Evolutionary conservation across 1,139 yeast species (phyloP).

Genomic region (Yamadazyma jaroonii): DNA sequence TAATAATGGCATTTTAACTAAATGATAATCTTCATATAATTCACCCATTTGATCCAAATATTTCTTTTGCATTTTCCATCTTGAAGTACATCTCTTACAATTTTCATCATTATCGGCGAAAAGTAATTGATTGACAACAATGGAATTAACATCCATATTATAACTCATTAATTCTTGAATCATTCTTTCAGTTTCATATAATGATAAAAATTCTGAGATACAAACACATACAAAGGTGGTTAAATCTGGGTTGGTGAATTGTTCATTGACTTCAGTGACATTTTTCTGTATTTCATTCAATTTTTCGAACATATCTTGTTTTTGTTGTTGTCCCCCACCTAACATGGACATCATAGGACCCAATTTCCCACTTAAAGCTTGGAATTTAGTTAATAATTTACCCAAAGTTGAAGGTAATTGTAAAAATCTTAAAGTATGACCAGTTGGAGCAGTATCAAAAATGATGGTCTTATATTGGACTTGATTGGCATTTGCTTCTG

Average conservation of each 20-base stretch:
- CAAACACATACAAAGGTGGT: slow-evolving; percentile 97
- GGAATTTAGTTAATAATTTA: slow-evolving; percentile 80
- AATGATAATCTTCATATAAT: slow-evolving; percentile 89
- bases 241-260: slow-evolving; percentile 92
- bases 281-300: slow-evolving; percentile 79
- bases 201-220: slow-evolving; percentile 90
- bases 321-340: slow-evolving; percentile 62
- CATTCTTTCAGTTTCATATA: slow-evolving; percentile 96
- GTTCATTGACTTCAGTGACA: slow-evolving; percentile 86
- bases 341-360: slow-evolving; percentile 88
- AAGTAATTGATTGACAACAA: slow-evolving; percentile 88
- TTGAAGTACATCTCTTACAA: slow-evolving; percentile 86
- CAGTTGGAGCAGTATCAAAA: slow-evolving; percentile 98
- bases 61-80: slow-evolving; percentile 95
- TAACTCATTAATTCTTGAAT: slow-evolving; percentile 92
- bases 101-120: slow-evolving; percentile 72
- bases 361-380: slow-evolving; percentile 78
- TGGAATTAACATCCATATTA: slow-evolving; percentile 94
- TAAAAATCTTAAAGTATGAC: slow-evolving; percentile 91
- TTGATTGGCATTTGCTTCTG: slow-evolving; percentile 25
- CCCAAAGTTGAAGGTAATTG: slow-evolving; percentile 92
- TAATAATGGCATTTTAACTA: slow-evolving; percentile 90
- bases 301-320: slow-evolving; percentile 78
- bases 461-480: slow-evolving; percentile 75
- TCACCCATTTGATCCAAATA: slow-evolving; percentile 93